A percentile compares a stretch with the other conserved stretches of the same genome.
Conservation (phyloP, 108 stramenopile species). For the Cyclostephanos tholiformis region DNA sequence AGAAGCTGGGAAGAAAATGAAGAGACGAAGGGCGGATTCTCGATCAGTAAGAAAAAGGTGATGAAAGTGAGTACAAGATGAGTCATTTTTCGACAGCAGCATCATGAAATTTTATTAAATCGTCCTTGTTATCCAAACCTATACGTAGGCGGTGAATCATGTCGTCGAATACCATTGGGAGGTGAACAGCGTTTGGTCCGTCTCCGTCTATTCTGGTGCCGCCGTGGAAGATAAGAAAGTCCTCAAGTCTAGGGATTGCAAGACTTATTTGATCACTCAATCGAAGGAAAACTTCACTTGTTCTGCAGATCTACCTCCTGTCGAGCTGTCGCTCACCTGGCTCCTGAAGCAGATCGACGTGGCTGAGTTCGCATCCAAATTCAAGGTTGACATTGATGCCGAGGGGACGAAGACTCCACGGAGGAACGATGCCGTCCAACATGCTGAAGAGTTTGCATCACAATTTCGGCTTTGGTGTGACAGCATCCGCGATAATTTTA, state of each 20-base stretch:
- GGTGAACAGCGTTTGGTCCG: slow-evolving; percentile 38
- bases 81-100: neutral
- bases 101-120: slow-evolving; percentile 3
- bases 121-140: slow-evolving; percentile 4
- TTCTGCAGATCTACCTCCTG: slow-evolving; percentile 18
- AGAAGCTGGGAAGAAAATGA: slow-evolving; percentile 23
- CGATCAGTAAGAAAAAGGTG: slow-evolving; percentile 26
- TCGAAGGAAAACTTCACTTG: slow-evolving; percentile 24
- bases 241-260: slow-evolving; percentile 42
- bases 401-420: slow-evolving; percentile 64
- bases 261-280: slow-evolving; percentile 52
- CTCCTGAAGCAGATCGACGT: slow-evolving; percentile 61
- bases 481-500: slow-evolving; percentile 6
- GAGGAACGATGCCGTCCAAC: slow-evolving; percentile 62
- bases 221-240: slow-evolving; percentile 45
- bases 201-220: slow-evolving; percentile 55
- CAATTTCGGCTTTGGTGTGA: slow-evolving; percentile 41
- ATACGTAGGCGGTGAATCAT: slow-evolving; percentile 37
- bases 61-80: slow-evolving; percentile 21
- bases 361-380: slow-evolving; percentile 30
- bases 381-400: slow-evolving; percentile 57
- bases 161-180: slow-evolving; percentile 67
- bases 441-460: slow-evolving; percentile 50
- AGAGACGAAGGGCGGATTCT: slow-evolving; percentile 26
- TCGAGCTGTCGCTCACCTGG: slow-evolving; percentile 70